Conservation (phyloP, 1,139 yeast species). For the Suhomyces choctaworum region DNA sequence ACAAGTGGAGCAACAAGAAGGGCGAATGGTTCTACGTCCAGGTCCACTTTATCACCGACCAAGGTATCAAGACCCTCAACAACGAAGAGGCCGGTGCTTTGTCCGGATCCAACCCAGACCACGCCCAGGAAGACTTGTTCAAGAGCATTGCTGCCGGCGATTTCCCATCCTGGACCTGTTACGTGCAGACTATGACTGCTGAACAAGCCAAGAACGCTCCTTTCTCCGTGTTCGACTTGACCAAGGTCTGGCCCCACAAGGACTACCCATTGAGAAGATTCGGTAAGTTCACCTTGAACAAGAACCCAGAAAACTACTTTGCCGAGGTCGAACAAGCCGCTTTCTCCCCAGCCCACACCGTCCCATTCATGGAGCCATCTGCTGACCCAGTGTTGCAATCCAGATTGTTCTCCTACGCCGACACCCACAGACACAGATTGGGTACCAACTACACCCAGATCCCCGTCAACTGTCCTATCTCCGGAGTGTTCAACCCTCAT, state of each 20-base stretch:
- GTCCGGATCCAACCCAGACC: slow-evolving; percentile 64
- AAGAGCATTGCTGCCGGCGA: slow-evolving; percentile 59
- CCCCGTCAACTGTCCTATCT: slow-evolving; percentile 68
- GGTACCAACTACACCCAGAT: slow-evolving; percentile 72
- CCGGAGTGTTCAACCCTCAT: slow-evolving; percentile 58
- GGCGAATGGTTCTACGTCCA: slow-evolving; percentile 69
- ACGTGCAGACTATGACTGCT: slow-evolving; percentile 71
- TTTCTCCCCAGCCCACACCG: slow-evolving; percentile 79
- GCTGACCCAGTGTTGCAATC: slow-evolving; percentile 89
- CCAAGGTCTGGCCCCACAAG: slow-evolving; percentile 79
- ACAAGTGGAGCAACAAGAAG: slow-evolving; percentile 64
- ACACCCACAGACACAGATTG: slow-evolving; percentile 68
- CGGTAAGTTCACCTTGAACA: slow-evolving; percentile 68
- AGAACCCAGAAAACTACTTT: slow-evolving; percentile 75
- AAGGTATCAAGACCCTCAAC: slow-evolving; percentile 58
- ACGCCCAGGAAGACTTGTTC: slow-evolving; percentile 57
- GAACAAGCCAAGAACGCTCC: slow-evolving; percentile 62
- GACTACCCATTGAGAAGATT: slow-evolving; percentile 75
- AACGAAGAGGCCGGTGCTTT: slow-evolving; percentile 58
- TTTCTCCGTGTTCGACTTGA: slow-evolving; percentile 65
- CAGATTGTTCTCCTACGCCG: slow-evolving; percentile 81
- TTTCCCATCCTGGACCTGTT: slow-evolving; percentile 63
- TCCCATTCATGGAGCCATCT: slow-evolving; percentile 81
- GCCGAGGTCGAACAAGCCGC: slow-evolving; percentile 85
- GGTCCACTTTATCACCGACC: slow-evolving; percentile 62